Evolutionary conservation across 805 yeast genomes (phyloP), one percentile per base, ranked within the genome.

Genomic region (Middelhovenomyces tepae): DNA sequence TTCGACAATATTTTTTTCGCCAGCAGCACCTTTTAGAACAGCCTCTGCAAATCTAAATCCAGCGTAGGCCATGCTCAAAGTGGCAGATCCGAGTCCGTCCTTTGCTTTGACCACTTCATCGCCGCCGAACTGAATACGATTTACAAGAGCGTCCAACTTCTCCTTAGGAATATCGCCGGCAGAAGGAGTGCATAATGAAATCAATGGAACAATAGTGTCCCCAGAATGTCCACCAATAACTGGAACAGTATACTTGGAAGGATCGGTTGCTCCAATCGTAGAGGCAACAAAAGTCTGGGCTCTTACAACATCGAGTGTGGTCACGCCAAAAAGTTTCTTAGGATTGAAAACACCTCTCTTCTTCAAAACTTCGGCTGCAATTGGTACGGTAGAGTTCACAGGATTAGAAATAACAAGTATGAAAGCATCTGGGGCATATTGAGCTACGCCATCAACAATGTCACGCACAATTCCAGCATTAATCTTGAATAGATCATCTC

Each of bases 181-280:
- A 35, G 42, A 34, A 32, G 65, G 64, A 29, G 42, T 31, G 28
- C 54, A 46, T 38, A 46, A 50, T 16, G 86, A 71, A 56, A 78
- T 73, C 46, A 86, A 67, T 35, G 96, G 96, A 26, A 86, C 91
- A 53, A 86, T 86, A 31, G 95, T 86, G 54, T 80, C 89, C 44
- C 95, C 95, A 20, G 94, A 83, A 67, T 86, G 96, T 34, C 96
- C 96, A 42, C 95, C 96, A 46, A 86, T 66, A 34, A 87, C 95
- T 14, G 85, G 77, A 35, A 84, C 65, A 46, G 56, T 54, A 46
- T 57, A 69, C 44, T 64, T 68, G 44, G 69, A 64, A 32, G 82
- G 67, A 14, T 27, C 36, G 13, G 43, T 37, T 24, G 51, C 54
- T 24, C 67, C 64, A 35, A 62, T 61, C 31, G 73, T 59, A 47